Conservation (phyloP, 345 rosid genomes). For the Syzygium oleosum region DNA sequence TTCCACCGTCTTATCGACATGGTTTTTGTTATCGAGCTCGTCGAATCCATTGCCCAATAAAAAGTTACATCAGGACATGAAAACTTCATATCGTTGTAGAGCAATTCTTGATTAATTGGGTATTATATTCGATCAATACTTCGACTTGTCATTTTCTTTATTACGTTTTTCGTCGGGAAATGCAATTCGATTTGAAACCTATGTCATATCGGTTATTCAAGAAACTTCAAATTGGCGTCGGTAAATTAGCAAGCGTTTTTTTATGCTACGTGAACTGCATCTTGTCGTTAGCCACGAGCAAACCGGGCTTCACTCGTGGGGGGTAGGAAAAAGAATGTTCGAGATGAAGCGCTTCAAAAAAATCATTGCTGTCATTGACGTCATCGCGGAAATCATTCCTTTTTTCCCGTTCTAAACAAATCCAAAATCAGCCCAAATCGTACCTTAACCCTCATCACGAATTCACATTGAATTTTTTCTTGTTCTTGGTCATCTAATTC, state of each 20-base stretch:
- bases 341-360: no score
- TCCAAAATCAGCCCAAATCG: neutral
- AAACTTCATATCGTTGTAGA: neutral
- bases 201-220: neutral
- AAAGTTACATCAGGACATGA: neutral
- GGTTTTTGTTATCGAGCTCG: neutral
- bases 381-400: no score
- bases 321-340: no score
- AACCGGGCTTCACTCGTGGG: no score
- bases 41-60: neutral
- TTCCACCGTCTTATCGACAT: neutral
- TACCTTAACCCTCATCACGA: neutral
- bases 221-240: fast-evolving
- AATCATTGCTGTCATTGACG: no score
- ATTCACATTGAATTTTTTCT: no score
- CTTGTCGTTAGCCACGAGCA: no score
- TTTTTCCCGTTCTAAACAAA: neutral
- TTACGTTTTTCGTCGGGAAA: fast-evolving
- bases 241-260: neutral
- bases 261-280: neutral
- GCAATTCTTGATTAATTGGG: neutral
- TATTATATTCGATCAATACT: fast-evolving
- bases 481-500: no score
- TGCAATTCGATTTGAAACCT: neutral
- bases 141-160: fast-evolving